Conservation (phyloP, 306 rosid species). For the Ceratonia siliqua region DNA sequence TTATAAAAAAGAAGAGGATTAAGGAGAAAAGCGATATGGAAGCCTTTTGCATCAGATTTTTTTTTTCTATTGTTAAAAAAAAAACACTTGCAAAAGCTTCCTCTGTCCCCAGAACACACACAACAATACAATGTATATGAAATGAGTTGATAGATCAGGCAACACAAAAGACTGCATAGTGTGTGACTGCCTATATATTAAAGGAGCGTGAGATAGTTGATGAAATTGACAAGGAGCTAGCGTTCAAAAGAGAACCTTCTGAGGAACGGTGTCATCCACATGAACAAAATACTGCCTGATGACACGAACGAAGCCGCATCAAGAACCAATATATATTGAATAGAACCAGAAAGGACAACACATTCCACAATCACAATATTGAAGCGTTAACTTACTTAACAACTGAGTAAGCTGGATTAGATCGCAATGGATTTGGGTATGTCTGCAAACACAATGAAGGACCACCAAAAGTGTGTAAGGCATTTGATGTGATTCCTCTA, state of each 20-base stretch:
- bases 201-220: no score
- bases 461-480: no score
- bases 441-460: conserved; percentile 51
- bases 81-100: not conserved
- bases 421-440: conserved; percentile 79
- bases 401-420: conserved; percentile 94
- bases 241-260: conserved; percentile 39
- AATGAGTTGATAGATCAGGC: not conserved
- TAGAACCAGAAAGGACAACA: not conserved
- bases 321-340: not conserved
- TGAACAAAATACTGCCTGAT: conserved; percentile 90
- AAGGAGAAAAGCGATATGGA: not conserved
- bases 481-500: not conserved
- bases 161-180: not conserved
- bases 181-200: no score
- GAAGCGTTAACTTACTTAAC: conserved; percentile 92
- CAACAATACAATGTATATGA: not conserved
- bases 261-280: conserved; percentile 66
- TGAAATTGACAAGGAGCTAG: not conserved
- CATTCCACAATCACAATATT: conserved; percentile 4
- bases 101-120: not conserved
- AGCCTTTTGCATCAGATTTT: not conserved
- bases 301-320: not conserved
- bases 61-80: not conserved
- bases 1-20: not conserved